Conservation (phyloP, 148 eudicot species). For the Vaccinium corymbosum region DNA sequence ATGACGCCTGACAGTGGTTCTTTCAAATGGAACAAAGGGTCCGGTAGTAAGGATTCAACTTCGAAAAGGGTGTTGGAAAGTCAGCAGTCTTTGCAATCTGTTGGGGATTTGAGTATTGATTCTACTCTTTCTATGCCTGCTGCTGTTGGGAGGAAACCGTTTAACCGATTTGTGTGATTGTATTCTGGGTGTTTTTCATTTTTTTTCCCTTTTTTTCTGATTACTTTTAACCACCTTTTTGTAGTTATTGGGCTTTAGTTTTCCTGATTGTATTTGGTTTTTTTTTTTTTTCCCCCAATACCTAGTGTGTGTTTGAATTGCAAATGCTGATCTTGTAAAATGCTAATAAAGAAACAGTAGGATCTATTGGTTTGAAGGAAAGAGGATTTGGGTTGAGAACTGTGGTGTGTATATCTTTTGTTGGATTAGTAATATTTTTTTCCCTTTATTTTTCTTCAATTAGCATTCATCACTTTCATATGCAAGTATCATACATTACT, state of each 20-base stretch:
- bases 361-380: constrained; percentile 8
- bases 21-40: constrained; percentile 73
- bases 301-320: constrained; percentile 35
- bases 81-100: constrained; percentile 42
- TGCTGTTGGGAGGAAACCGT: constrained; percentile 76
- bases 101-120: constrained; percentile 68
- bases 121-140: constrained; percentile 84
- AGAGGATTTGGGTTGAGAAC: constrained; percentile 7
- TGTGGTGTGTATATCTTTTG: background rate
- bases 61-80: constrained; percentile 46
- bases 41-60: constrained; percentile 37
- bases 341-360: constrained; percentile 14
- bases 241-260: background rate
- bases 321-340: constrained; percentile 8
- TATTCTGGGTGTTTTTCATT: background rate
- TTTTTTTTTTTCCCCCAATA: constrained; percentile 10
- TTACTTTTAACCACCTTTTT: background rate
- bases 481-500: no score
- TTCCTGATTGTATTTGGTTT: background rate
- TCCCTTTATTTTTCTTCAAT: no score
- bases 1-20: constrained; percentile 57
- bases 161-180: constrained; percentile 87
- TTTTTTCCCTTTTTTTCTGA: background rate
- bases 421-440: background rate
- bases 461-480: no score